Evolutionary conservation across 2,329 filamentous ascomycete genomes (phyloP).

Genomic region (Fusarium xyrophilum): DNA sequence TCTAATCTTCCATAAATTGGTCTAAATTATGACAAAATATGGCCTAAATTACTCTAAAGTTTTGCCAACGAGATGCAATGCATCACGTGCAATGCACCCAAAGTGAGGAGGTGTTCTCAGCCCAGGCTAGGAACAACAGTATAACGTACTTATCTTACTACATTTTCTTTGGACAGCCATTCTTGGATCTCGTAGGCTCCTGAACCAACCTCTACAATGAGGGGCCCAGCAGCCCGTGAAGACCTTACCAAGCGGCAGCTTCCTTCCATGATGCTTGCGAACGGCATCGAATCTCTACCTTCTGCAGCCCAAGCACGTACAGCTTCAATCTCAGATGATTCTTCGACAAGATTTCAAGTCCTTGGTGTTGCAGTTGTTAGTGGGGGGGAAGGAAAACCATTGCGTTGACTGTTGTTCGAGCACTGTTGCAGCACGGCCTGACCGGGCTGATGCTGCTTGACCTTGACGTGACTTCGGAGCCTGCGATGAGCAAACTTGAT

Average conservation of each 20-base stretch:
- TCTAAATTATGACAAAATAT: not conserved
- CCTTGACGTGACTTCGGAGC: not conserved
- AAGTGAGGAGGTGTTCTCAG: not conserved
- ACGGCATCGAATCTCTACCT: not conserved
- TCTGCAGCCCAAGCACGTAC: not conserved
- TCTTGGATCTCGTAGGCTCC: not conserved
- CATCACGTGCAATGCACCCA: not conserved
- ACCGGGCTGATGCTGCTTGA: constrained; percentile 8
- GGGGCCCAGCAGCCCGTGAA: not conserved
- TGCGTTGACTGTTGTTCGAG: constrained; percentile 3
- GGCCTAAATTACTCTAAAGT: not conserved
- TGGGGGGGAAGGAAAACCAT: constrained; percentile 1
- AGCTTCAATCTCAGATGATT: constrained; percentile 4
- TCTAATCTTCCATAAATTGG: not conserved
- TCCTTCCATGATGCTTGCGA: constrained; percentile 15
- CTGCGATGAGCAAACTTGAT: not conserved
- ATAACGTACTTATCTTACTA: not conserved
- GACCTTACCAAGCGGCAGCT: constrained; percentile 19
- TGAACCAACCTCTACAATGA: not conserved
- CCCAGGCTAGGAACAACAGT: not conserved
- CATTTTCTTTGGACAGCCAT: not conserved
- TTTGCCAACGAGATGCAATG: not conserved
- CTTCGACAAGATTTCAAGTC: not conserved
- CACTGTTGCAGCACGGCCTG: constrained; percentile 9
- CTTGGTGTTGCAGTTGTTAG: constrained; percentile 9